A percentile compares a stretch with the other conserved stretches of the same genome.
phyloP scores from a whole-genome alignment of 2,329 filamentous ascomycete species.

The Cordyceps cateniannulata region DNA sequence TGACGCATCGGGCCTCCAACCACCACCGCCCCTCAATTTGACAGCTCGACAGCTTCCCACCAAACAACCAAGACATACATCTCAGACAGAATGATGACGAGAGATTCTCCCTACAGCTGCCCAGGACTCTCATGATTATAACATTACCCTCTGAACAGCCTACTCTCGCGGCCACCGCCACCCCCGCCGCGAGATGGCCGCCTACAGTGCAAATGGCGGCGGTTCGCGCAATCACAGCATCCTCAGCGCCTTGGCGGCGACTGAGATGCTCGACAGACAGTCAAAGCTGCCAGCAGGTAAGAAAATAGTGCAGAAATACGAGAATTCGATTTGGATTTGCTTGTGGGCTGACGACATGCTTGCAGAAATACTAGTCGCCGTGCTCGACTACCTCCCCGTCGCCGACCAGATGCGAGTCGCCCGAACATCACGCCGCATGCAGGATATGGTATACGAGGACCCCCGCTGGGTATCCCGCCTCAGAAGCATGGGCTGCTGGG shows the following conservation, averaged over 20 bases:
- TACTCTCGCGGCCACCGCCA: neutral
- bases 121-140: slow-evolving; percentile 1
- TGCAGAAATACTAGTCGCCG: slow-evolving; percentile 75
- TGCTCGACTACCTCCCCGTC: slow-evolving; percentile 84
- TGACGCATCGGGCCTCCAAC: slow-evolving; percentile 4
- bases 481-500: slow-evolving; percentile 85
- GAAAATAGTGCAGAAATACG: slow-evolving; percentile 15
- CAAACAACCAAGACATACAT: neutral
- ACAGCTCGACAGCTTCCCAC: neutral
- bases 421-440: slow-evolving; percentile 74
- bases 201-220: slow-evolving; percentile 34
- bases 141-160: neutral
- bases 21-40: neutral
- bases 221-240: slow-evolving; percentile 44
- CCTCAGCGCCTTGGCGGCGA: slow-evolving; percentile 70
- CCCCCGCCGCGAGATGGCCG: slow-evolving; percentile 31
- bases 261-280: slow-evolving; percentile 73
- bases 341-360: neutral
- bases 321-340: slow-evolving; percentile 7
- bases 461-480: slow-evolving; percentile 86
- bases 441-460: slow-evolving; percentile 99
- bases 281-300: slow-evolving; percentile 76
- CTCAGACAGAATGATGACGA: slow-evolving; percentile 4
- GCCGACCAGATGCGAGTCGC: slow-evolving; percentile 82
- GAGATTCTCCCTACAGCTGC: neutral